A percentile compares a stretch with the other conserved stretches of the same genome.
These are phyloP conservation scores for Gaillardinia entomophila DNA, from an alignment of 805 yeast species.

Conservation along the genomic window DNA sequence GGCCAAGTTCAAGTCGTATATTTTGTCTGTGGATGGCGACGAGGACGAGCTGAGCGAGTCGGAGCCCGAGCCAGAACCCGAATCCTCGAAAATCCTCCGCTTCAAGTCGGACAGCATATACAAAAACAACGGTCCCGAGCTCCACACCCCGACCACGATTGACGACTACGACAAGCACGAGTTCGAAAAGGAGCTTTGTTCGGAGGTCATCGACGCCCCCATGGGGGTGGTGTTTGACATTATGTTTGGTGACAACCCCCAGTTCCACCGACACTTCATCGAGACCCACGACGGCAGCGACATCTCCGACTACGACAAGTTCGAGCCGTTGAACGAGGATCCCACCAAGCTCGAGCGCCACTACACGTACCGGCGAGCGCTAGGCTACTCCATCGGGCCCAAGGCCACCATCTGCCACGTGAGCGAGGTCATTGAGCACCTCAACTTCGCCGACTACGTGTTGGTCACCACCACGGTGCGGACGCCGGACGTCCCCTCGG, in stretches of 20 bases:
- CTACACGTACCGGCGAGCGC: conserved; percentile 58
- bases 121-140: conserved; percentile 31
- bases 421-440: conserved; percentile 50
- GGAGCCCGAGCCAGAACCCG: conserved; percentile 20
- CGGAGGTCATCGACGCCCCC: conserved; percentile 55
- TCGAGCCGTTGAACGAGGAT: conserved; percentile 15
- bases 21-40: conserved; percentile 42
- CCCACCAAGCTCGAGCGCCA: conserved; percentile 37
- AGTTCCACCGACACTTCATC: conserved; percentile 39
- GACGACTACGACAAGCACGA: conserved; percentile 6
- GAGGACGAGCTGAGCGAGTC: conserved; percentile 18
- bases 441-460: conserved; percentile 43
- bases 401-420: conserved; percentile 66
- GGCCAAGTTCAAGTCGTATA: conserved; percentile 13
- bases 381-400: conserved; percentile 68
- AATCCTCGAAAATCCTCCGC: conserved; percentile 29
- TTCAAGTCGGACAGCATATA: conserved; percentile 35
- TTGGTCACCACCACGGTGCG: conserved; percentile 52
- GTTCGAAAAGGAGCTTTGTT: conserved; percentile 36
- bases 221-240: conserved; percentile 53
- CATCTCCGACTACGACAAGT: conserved; percentile 34
- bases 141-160: conserved; percentile 42
- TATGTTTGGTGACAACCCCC: conserved; percentile 57
- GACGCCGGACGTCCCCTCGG: conserved; percentile 84
- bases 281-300: conserved; percentile 61